Percentiles rank a stretch among this genome's conserved stretches.
These are phyloP conservation scores for Hypoxylon subgilvum DNA, from an alignment of 495 filamentous ascomycete species.

Conservation along the genomic window DNA sequence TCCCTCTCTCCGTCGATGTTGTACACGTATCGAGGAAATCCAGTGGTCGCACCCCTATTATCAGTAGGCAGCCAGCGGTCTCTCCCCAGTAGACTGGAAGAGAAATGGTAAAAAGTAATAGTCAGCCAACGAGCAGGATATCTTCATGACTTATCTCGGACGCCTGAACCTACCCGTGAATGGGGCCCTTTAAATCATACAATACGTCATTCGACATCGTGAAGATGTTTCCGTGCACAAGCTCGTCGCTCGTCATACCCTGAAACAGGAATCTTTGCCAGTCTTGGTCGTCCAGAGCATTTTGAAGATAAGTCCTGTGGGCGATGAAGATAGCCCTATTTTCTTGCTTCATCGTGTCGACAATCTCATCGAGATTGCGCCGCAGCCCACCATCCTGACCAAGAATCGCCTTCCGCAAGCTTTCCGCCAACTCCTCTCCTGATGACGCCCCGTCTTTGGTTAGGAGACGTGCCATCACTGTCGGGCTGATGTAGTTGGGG, in stretches of 20 bases:
- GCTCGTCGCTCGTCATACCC: conserved; percentile 43
- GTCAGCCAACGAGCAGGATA: background rate
- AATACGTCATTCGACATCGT: conserved; percentile 22
- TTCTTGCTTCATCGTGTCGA: background rate
- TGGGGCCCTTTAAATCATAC: conserved; percentile 23
- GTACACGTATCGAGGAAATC: conserved; percentile 36
- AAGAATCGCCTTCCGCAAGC: conserved; percentile 11
- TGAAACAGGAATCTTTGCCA: conserved; percentile 40
- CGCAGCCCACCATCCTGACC: conserved; percentile 1
- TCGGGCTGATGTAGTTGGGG: conserved; percentile 13
- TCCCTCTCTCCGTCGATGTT: conserved; percentile 36
- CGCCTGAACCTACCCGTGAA: conserved; percentile 34
- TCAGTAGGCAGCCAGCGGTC: too few species aligned
- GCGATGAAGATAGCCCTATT: background rate
- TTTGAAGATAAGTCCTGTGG: conserved; percentile 19
- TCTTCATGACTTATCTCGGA: background rate
- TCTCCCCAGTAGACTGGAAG: conserved; percentile 18
- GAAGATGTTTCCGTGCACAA: conserved; percentile 20
- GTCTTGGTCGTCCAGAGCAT: conserved; percentile 39
- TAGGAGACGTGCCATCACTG: conserved; percentile 18
- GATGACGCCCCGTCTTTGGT: background rate
- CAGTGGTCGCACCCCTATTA: conserved; percentile 6
- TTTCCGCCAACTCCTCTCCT: background rate
- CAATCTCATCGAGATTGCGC: conserved; percentile 3
- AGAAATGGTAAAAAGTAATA: background rate